These are phyloP conservation scores for Alternaria ethzedia DNA, from an alignment of 2,329 filamentous ascomycete species.

Conservation along the genomic window DNA sequence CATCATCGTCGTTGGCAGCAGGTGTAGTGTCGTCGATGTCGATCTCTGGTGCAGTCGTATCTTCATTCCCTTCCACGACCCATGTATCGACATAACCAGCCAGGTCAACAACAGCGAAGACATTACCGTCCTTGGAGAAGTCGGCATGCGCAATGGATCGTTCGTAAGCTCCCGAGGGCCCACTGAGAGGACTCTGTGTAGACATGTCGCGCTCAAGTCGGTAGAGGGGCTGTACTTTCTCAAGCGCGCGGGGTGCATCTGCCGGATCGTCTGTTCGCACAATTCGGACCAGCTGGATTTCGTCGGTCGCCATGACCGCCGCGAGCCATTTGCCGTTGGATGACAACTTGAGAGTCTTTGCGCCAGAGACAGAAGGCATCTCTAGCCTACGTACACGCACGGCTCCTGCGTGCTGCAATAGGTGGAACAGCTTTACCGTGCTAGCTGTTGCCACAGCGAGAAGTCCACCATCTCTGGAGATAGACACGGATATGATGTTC, in stretches of 20 bases:
- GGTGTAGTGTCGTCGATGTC: slow-evolving; percentile 44
- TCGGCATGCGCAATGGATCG: slow-evolving; percentile 74
- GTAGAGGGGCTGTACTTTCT: slow-evolving; percentile 48
- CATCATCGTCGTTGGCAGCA: slow-evolving; percentile 38
- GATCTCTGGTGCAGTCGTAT: slow-evolving; percentile 52
- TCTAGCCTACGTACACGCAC: slow-evolving; percentile 75
- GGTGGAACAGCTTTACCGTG: slow-evolving; percentile 78
- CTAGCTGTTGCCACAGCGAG: slow-evolving; percentile 77
- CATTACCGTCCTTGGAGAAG: slow-evolving; percentile 81
- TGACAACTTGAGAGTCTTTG: slow-evolving; percentile 72
- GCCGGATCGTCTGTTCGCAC: slow-evolving; percentile 51
- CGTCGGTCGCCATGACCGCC: slow-evolving; percentile 55
- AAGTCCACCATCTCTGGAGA: slow-evolving; percentile 74
- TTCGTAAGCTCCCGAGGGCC: slow-evolving; percentile 77
- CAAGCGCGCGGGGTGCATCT: slow-evolving; percentile 48
- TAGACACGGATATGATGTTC: slow-evolving; percentile 76
- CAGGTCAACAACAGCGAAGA: slow-evolving; percentile 80
- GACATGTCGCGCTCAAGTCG: slow-evolving; percentile 41
- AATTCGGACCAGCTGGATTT: slow-evolving; percentile 56
- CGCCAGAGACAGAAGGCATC: slow-evolving; percentile 69
- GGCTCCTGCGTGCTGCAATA: slow-evolving; percentile 61
- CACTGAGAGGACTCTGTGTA: slow-evolving; percentile 56
- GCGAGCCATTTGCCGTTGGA: slow-evolving; percentile 74
- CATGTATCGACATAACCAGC: slow-evolving; percentile 88
- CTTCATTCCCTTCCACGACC: slow-evolving; percentile 68